These are phyloP conservation scores for Populus deltoides DNA, from an alignment of 345 rosid genomes.

Conservation along the genomic window DNA sequence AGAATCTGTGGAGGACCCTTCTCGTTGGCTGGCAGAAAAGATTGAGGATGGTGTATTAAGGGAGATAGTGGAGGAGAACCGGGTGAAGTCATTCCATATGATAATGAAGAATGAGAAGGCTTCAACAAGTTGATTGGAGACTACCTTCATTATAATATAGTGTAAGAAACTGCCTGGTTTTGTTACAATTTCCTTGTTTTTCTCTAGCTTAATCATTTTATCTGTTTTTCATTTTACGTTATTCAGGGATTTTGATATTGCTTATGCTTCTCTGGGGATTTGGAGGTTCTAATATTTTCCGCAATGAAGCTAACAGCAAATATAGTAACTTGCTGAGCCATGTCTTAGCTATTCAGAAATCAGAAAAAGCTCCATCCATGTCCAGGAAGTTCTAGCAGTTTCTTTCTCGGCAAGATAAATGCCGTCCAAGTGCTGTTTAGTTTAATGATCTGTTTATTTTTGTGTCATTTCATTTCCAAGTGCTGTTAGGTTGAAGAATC, in stretches of 20 bases:
- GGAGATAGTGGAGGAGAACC: slow-evolving; percentile 83
- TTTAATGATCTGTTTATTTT: not conserved
- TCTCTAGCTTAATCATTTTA: not conserved
- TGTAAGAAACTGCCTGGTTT: slow-evolving; percentile 10
- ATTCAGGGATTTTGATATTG: not conserved
- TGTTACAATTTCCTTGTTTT: slow-evolving; percentile 1
- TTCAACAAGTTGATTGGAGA: slow-evolving; percentile 56
- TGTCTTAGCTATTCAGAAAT: not conserved
- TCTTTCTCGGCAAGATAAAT: not conserved
- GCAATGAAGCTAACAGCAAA: not conserved
- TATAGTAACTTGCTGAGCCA: not conserved
- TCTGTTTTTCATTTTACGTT: not conserved
- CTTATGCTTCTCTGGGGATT: not conserved
- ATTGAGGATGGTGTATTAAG: slow-evolving; percentile 82
- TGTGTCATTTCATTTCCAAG: not conserved
- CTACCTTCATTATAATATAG: not conserved
- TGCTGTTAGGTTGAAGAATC: not conserved
- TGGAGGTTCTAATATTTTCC: not conserved
- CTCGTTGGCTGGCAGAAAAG: slow-evolving; percentile 86
- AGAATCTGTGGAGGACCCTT: slow-evolving; percentile 84
- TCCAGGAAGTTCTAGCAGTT: not conserved
- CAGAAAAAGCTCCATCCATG: not conserved
- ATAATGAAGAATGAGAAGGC: slow-evolving; percentile 96
- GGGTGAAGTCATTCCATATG: slow-evolving; percentile 83
- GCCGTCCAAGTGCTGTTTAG: not conserved